phyloP scores from a whole-genome alignment of 2,329 filamentous ascomycete genomes.

The Paraphaeosphaeria sporulosa region DNA sequence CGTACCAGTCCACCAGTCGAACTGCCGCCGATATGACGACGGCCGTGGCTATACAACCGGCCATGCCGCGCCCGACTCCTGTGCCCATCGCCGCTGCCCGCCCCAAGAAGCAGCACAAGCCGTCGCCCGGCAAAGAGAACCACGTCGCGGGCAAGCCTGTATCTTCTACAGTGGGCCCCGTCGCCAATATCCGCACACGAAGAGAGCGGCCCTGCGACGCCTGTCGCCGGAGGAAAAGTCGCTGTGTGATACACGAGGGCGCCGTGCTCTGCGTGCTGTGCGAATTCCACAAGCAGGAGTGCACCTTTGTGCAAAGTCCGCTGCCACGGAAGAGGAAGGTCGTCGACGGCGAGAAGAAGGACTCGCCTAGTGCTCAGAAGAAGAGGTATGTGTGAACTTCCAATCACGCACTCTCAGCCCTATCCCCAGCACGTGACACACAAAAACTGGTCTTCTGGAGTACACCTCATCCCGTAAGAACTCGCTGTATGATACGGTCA shows the following conservation, averaged over 20 bases:
- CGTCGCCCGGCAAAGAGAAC: slow-evolving; percentile 54
- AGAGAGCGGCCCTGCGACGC: slow-evolving; percentile 64
- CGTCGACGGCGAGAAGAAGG: slow-evolving; percentile 68
- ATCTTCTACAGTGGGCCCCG: slow-evolving; percentile 40
- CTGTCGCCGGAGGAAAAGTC: slow-evolving; percentile 75
- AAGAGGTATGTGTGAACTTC: slow-evolving; percentile 68
- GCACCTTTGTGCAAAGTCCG: slow-evolving; percentile 79
- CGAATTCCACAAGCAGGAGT: slow-evolving; percentile 78
- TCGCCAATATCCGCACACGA: slow-evolving; percentile 50
- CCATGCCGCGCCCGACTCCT: slow-evolving; percentile 53
- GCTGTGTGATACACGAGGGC: slow-evolving; percentile 81
- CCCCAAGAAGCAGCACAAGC: slow-evolving; percentile 50
- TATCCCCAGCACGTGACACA: no score
- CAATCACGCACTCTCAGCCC: slow-evolving; percentile 11
- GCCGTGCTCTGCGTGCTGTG: slow-evolving; percentile 77
- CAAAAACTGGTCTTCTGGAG: no score
- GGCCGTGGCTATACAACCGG: slow-evolving; percentile 57
- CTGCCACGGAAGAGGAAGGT: slow-evolving; percentile 82
- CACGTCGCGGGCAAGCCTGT: slow-evolving; percentile 48
- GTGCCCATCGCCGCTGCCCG: slow-evolving; percentile 56
- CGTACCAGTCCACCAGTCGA: slow-evolving; percentile 26
- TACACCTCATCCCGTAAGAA: no score
- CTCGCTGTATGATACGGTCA: no score
- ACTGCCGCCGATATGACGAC: slow-evolving; percentile 54
- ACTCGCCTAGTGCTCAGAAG: slow-evolving; percentile 64